Conservation (phyloP, 345 rosid genomes). For the Aurinia saxatilis region DNA sequence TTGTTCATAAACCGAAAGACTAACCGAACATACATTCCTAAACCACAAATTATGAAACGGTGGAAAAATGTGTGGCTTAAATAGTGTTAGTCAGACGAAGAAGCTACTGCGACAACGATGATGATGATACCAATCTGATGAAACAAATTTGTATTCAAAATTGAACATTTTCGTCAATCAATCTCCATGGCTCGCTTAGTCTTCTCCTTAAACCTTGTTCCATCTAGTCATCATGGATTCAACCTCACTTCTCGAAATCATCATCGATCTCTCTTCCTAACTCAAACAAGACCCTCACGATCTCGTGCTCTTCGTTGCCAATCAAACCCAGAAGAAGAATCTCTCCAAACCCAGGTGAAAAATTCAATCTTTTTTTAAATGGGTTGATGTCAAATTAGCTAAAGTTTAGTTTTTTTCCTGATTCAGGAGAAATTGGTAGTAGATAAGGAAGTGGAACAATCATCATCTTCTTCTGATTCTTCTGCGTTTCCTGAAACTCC, state of each 20-base stretch:
- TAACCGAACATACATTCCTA: too few relatives aligned
- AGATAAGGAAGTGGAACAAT: constrained; percentile 21
- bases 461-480: constrained; percentile 26
- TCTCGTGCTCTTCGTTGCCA: constrained; percentile 20
- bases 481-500: constrained; percentile 55
- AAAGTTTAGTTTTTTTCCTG: background rate
- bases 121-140: background rate
- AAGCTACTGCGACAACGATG: background rate
- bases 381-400: background rate
- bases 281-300: constrained; percentile 11
- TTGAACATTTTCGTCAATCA: background rate
- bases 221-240: constrained; percentile 10
- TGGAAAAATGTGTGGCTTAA: constrained; percentile 6
- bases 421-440: constrained; percentile 44
- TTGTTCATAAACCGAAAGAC: too few relatives aligned
- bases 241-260: background rate
- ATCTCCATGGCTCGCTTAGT: constrained; percentile 18
- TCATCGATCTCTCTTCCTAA: constrained; percentile 14
- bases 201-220: constrained; percentile 4
- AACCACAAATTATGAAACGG: too few relatives aligned
- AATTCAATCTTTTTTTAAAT: background rate
- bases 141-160: background rate
- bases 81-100: constrained; percentile 1
- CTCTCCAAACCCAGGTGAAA: constrained; percentile 20
- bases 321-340: constrained; percentile 29